phyloP scores from a whole-genome alignment of 768 basidiomycete genomes.

The Panus rudis region DNA sequence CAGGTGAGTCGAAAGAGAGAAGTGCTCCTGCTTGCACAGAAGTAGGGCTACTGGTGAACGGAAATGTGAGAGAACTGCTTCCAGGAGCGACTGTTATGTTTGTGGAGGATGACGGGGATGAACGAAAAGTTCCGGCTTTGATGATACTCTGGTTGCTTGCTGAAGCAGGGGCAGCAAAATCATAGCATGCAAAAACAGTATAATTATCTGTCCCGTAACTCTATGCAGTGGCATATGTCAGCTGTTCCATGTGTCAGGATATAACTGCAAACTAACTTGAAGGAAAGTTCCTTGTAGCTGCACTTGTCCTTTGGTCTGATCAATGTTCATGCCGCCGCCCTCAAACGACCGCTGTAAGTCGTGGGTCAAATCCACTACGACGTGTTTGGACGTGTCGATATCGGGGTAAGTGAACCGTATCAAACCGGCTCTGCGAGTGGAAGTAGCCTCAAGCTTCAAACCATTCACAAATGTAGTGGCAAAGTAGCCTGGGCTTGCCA shows the following conservation, averaged over 20 bases:
- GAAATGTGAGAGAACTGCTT: constrained; percentile 27
- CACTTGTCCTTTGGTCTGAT: constrained; percentile 27
- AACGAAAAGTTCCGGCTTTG: constrained; percentile 36
- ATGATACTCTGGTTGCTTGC: constrained; percentile 15
- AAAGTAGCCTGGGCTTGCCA: constrained; percentile 42
- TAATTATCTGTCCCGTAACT: constrained; percentile 44
- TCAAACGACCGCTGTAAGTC: constrained; percentile 39
- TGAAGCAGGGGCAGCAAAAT: constrained; percentile 29
- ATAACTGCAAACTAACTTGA: constrained; percentile 24
- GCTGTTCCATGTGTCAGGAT: not conserved
- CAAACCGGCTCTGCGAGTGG: constrained; percentile 18
- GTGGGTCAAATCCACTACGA: constrained; percentile 19
- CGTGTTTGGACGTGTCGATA: constrained; percentile 2
- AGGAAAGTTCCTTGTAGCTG: constrained; percentile 37
- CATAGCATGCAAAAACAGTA: constrained; percentile 42
- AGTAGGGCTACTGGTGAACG: constrained; percentile 31
- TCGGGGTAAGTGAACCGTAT: constrained; percentile 18
- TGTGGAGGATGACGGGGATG: constrained; percentile 25
- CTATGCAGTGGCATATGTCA: constrained; percentile 19
- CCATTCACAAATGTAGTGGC: constrained; percentile 39
- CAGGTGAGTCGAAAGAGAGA: constrained; percentile 31
- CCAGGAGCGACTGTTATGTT: constrained; percentile 27
- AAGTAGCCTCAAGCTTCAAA: constrained; percentile 29
- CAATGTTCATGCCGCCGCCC: constrained; percentile 33
- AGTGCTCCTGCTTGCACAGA: constrained; percentile 39